These are phyloP conservation scores for Xanthoconium separans DNA, from an alignment of 1,284 basidiomycete species.

Conservation along the genomic window DNA sequence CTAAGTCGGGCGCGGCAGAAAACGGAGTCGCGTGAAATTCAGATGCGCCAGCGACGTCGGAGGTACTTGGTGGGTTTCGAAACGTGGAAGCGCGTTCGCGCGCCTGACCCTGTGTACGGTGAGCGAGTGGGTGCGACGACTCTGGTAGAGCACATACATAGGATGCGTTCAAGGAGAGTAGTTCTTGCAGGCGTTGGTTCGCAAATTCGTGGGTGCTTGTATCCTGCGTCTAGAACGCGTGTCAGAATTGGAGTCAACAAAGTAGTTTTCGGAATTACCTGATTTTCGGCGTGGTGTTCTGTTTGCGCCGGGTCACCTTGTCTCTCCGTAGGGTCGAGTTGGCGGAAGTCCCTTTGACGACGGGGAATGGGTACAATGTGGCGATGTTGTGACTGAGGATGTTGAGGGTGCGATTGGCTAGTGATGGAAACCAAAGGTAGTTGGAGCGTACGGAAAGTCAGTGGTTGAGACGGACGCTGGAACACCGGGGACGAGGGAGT, in stretches of 20 bases:
- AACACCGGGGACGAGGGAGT: constrained; percentile 3
- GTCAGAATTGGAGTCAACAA: neutral
- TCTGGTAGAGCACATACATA: neutral
- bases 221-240: neutral
- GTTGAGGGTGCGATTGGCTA: neutral
- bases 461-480: neutral
- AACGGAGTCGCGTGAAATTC: constrained; percentile 5
- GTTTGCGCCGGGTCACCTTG: neutral
- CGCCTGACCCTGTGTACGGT: constrained; percentile 1
- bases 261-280: constrained; percentile 1
- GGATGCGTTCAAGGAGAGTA: constrained; percentile 8
- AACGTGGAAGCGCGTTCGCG: constrained; percentile 2
- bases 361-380: constrained; percentile 17
- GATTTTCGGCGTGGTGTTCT: neutral
- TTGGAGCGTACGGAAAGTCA: neutral
- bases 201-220: constrained; percentile 7
- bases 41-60: neutral
- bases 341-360: neutral
- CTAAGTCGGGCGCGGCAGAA: constrained; percentile 6
- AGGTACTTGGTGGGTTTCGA: neutral
- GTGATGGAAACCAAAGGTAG: constrained; percentile 5
- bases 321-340: neutral
- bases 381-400: constrained; percentile 13
- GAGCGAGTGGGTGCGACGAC: neutral
- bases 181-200: constrained; percentile 26